These are phyloP conservation scores for Brassica juncea DNA, from an alignment of 345 rosid genomes.

Conservation along the genomic window DNA sequence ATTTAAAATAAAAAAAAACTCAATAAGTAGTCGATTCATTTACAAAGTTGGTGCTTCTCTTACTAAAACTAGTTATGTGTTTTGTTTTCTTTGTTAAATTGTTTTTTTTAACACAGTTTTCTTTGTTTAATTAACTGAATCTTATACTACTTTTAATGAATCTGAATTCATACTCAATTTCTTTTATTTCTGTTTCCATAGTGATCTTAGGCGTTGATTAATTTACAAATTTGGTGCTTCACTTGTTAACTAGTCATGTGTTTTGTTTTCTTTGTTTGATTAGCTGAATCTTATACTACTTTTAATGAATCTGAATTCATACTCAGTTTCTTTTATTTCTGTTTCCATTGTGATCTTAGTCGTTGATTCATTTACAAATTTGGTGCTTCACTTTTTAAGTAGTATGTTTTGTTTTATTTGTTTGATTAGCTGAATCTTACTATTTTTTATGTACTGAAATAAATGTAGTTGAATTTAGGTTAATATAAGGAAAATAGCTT, in stretches of 20 bases:
- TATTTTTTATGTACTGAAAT: not conserved
- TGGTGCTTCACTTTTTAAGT: no score
- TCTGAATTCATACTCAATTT: not conserved
- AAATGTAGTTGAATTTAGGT: not conserved
- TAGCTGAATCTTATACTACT: not conserved
- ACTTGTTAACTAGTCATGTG: no score
- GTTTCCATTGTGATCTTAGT: no score
- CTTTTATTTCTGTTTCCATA: no score
- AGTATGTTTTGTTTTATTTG: not conserved
- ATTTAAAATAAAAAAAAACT: no score
- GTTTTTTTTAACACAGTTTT: no score
- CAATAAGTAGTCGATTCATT: no score
- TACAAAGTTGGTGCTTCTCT: no score
- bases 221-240: no score
- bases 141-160: not conserved
- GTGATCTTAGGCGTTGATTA: no score
- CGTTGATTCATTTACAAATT: no score
- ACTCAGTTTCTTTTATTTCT: no score
- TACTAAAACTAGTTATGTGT: not conserved
- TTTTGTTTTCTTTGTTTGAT: not conserved
- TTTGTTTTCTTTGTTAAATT: not conserved
- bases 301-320: not conserved
- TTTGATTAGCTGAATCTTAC: not conserved
- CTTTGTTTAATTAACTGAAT: not conserved
- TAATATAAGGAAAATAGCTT: not conserved